Conservation (phyloP, 768 basidiomycete genomes). For the Leccinellum albellum region DNA sequence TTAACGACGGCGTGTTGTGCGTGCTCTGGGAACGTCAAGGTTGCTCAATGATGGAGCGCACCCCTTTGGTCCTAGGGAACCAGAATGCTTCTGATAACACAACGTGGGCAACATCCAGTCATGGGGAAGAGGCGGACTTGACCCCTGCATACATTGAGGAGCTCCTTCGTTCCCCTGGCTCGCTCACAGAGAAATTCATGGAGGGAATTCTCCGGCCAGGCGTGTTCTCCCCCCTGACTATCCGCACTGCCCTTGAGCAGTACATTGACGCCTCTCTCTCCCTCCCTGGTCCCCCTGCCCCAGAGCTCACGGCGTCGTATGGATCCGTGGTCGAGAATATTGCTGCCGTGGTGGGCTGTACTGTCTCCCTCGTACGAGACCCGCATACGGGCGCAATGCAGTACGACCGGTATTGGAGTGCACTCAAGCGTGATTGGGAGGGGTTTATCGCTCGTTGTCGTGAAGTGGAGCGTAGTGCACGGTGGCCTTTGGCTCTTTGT, state of each 20-base stretch:
- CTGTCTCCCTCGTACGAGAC: conserved; percentile 68
- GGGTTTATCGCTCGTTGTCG: conserved; percentile 89
- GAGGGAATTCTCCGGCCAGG: conserved; percentile 83
- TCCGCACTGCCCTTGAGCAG: conserved; percentile 77
- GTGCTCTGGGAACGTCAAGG: conserved; percentile 82
- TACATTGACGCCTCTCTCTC: conserved; percentile 74
- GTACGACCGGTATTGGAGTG: conserved; percentile 77
- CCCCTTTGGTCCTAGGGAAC: conserved; percentile 41
- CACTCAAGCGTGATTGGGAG: conserved; percentile 91
- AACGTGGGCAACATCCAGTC: conserved; percentile 54
- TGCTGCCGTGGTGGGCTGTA: conserved; percentile 81
- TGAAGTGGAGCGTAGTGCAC: conserved; percentile 82
- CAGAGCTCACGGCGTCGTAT: conserved; percentile 60
- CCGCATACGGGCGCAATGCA: conserved; percentile 76
- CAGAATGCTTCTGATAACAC: conserved; percentile 27
- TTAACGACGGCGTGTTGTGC: conserved; percentile 51
- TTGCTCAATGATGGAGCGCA: conserved; percentile 62
- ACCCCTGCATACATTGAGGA: conserved; percentile 89
- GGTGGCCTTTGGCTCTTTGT: conserved; percentile 74
- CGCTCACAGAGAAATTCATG: conserved; percentile 76
- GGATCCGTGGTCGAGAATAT: conserved; percentile 70
- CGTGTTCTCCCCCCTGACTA: conserved; percentile 78
- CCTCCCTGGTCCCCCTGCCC: conserved; percentile 52
- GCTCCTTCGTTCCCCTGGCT: conserved; percentile 64
- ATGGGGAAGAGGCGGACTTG: conserved; percentile 70